phyloP scores from a whole-genome alignment of 306 rosid genomes.

The Hylodesmum podocarpum region DNA sequence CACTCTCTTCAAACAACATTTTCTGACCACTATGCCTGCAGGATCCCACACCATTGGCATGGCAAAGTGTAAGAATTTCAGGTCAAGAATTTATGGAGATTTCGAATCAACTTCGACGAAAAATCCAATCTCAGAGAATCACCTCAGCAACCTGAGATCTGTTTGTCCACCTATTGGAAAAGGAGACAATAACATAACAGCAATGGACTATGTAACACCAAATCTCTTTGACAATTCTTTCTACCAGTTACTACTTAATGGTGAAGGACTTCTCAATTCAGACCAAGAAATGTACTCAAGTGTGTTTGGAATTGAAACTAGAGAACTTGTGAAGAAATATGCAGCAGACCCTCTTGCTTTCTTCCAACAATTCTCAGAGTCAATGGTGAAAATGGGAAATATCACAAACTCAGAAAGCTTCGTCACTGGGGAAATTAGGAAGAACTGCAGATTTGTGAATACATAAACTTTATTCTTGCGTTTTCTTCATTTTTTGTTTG shows the following conservation, averaged over 20 bases:
- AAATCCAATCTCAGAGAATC: conserved; percentile 47
- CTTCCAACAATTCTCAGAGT: conserved; percentile 83
- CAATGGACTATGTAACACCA: conserved; percentile 80
- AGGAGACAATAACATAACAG: conserved; percentile 61
- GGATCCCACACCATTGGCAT: conserved; percentile 96
- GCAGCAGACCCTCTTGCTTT: conserved; percentile 70
- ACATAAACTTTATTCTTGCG: conserved; percentile 37
- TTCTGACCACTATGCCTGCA: conserved; percentile 38
- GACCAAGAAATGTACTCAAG: conserved; percentile 87
- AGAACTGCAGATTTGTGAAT: conserved; percentile 84
- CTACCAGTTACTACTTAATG: conserved; percentile 63
- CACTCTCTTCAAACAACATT: not conserved
- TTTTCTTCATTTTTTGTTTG: conserved; percentile 6
- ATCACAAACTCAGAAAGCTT: conserved; percentile 64
- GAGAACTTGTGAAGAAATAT: conserved; percentile 65
- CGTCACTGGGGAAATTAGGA: conserved; percentile 70
- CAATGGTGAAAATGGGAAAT: conserved; percentile 90
- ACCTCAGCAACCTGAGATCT: conserved; percentile 52
- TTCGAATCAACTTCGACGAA: conserved; percentile 44
- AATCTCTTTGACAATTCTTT: conserved; percentile 81
- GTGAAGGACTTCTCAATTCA: conserved; percentile 75
- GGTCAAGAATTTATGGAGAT: conserved; percentile 66
- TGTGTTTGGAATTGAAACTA: conserved; percentile 56
- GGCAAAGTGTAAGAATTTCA: conserved; percentile 67
- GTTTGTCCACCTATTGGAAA: conserved; percentile 53